Evolutionary conservation across 2,329 filamentous ascomycete species (phyloP).

Genomic region (Clarireedia hainanense): DNA sequence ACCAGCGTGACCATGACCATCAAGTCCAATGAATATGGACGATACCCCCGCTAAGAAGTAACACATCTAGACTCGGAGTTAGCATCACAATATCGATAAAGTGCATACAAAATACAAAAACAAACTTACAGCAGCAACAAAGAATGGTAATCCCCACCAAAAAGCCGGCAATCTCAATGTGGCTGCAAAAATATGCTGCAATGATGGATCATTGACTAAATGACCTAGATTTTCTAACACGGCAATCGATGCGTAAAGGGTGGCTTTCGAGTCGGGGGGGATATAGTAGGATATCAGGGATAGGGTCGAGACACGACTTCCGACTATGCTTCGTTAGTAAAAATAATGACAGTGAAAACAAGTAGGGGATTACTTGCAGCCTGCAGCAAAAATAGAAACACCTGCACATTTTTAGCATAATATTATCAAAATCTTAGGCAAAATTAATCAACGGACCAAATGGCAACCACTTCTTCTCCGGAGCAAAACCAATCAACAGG

Average conservation of each 20-base stretch:
- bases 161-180: constrained; percentile 17
- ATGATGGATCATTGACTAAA: constrained; percentile 23
- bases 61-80: background rate
- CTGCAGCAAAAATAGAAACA: constrained; percentile 24
- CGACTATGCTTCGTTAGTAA: constrained; percentile 11
- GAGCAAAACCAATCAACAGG: constrained; percentile 20
- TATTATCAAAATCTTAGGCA: background rate
- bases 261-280: constrained; percentile 20
- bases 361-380: constrained; percentile 23
- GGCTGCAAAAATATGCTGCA: constrained; percentile 26
- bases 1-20: background rate
- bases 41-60: constrained; percentile 2
- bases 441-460: constrained; percentile 15
- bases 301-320: constrained; percentile 24
- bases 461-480: constrained; percentile 14
- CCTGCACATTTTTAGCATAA: constrained; percentile 13
- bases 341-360: constrained; percentile 13
- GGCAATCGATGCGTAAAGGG: constrained; percentile 23
- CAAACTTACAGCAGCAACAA: constrained; percentile 25
- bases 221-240: constrained; percentile 28
- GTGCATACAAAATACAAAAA: background rate
- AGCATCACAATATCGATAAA: background rate
- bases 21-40: background rate
- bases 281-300: constrained; percentile 24
- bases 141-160: constrained; percentile 27